phyloP scores from a whole-genome alignment of 1,284 basidiomycete genomes.

The Singerocomus inundabilis region DNA sequence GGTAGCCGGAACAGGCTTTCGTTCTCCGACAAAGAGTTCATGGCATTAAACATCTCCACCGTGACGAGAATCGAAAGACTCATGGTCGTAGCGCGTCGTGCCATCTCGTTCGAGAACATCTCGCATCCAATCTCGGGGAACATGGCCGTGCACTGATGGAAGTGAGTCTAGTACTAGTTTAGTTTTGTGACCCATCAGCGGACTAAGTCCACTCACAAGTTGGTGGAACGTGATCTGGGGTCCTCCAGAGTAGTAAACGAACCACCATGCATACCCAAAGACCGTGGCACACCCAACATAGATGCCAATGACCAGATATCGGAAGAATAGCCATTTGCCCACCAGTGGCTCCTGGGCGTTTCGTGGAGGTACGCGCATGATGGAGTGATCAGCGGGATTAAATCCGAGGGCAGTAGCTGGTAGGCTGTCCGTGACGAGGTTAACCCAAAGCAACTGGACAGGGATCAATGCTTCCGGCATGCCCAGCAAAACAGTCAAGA shows the following conservation, averaged over 20 bases:
- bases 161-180: conserved; percentile 69
- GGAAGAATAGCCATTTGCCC: conserved; percentile 91
- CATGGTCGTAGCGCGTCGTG: conserved; percentile 91
- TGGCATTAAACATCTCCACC: conserved; percentile 99
- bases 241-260: conserved; percentile 85
- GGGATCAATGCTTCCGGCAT: conserved; percentile 99
- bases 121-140: conserved; percentile 92
- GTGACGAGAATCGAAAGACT: conserved; percentile 92
- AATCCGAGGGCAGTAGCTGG: conserved; percentile 99
- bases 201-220: conserved; percentile 58
- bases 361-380: conserved; percentile 92
- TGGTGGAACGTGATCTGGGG: conserved; percentile 94
- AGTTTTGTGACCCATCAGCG: conserved; percentile 8
- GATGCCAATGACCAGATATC: conserved; percentile 89
- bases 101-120: conserved; percentile 88
- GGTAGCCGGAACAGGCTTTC: conserved; percentile 89
- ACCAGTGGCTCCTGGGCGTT: conserved; percentile 89
- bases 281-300: conserved; percentile 97
- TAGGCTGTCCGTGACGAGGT: conserved; percentile 92
- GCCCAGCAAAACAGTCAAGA: conserved; percentile 93
- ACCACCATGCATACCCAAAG: conserved; percentile 99
- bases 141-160: conserved; percentile 81
- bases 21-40: conserved; percentile 98
- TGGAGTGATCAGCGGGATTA: conserved; percentile 94
- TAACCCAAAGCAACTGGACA: conserved; percentile 97